Base-by-base conservation (phyloP, 1,139 yeast genomes). In the Kodamaea alishanica region DNA sequence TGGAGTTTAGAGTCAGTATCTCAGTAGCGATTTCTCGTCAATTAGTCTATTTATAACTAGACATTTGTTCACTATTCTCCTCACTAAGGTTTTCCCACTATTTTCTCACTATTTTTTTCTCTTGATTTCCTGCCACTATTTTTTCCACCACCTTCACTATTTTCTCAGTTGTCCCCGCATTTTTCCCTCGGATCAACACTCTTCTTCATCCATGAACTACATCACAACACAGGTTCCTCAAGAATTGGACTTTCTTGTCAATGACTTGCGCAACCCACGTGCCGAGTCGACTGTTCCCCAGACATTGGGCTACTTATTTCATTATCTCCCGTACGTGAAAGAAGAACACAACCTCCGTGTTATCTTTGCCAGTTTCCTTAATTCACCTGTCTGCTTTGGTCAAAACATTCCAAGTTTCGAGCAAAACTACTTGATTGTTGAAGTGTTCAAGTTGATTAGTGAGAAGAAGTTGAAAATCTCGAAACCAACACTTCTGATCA, bases 291-390 rank as follows among this genome's bases (percentile, higher is more conserved):
- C 71, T 0, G 58, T 68, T 3, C 49, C 56, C 27, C 64, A 69
- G 38, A 48, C 73, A 2, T 54, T 81, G 29, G 79, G 84, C 1
- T 76, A 77, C 48, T 48, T 79, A 8, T 79, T 73, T 33, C 77
- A 79, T 51, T 79, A 80, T 52, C 59, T 82, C 28, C 89, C 92
- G 1, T 73, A 69, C 29, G 64, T 84, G 32, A 81, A 79, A 51
- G 73, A 75, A 39, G 79, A 73, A 39, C 69, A 67, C 40, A 84
- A 84, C 52, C 58, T 84, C 26, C 61, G 72, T 29, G 53, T 81
- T 4, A 55, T 84, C 5, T 55, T 81, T 2, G 63, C 71, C 11
- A 73, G 77, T 38, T 68, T 82, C 35, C 57, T 81, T 37, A 61
- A 65, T 46, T 75, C 74, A 37, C 73, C 77, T 0, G 48, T 65